phyloP scores from a whole-genome alignment of 768 basidiomycete genomes.

The Boletus reticulatus region DNA sequence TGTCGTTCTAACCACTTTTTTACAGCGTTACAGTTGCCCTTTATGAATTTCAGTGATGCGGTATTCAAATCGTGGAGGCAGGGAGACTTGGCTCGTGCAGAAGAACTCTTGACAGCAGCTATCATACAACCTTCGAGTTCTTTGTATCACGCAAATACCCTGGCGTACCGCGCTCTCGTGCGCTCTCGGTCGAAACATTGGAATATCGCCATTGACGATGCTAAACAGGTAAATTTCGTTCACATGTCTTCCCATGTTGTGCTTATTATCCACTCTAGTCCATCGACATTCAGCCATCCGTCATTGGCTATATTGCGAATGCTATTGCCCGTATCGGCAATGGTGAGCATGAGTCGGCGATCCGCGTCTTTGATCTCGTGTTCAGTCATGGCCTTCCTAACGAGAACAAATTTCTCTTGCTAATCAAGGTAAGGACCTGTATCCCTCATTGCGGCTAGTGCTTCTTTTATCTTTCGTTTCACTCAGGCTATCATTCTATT shows the following conservation, averaged over 20 bases:
- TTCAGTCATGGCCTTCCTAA: not conserved
- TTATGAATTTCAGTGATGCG: not conserved
- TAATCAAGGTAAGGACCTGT: not conserved
- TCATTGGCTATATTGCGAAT: slow-evolving; percentile 8
- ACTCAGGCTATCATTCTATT: slow-evolving; percentile 1
- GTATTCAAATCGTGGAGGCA: not conserved
- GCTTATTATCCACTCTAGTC: not conserved
- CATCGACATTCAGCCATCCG: not conserved
- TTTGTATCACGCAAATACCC: not conserved
- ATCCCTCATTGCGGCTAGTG: not conserved
- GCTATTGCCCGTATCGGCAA: not conserved
- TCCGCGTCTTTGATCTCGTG: not conserved
- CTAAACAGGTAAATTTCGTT: not conserved
- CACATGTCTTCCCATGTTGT: no score
- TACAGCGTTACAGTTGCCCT: not conserved
- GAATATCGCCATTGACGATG: slow-evolving; percentile 3
- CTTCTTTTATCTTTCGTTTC: not conserved
- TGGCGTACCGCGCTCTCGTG: slow-evolving; percentile 1
- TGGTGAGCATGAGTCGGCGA: not conserved
- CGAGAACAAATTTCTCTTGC: slow-evolving; percentile 3
- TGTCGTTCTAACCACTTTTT: not conserved
- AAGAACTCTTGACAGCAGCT: not conserved
- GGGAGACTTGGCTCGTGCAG: not conserved
- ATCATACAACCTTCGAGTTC: not conserved
- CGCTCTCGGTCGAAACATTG: not conserved